phyloP scores from a whole-genome alignment of 768 basidiomycete genomes.

The Mycena haematopus region DNA sequence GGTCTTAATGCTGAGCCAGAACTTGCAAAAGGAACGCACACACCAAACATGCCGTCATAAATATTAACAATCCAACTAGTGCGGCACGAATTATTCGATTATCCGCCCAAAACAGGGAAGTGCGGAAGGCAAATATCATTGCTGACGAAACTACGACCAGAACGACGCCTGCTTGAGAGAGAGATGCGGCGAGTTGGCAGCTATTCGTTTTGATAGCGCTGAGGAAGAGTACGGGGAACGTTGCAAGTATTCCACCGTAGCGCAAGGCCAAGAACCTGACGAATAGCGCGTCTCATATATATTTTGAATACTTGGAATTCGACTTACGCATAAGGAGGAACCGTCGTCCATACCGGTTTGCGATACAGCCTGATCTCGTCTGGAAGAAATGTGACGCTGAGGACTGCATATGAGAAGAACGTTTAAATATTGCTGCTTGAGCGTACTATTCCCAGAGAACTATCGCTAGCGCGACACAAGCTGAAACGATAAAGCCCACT shows the following conservation, averaged over 20 bases:
- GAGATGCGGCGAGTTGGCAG: constrained; percentile 21
- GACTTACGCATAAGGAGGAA: constrained; percentile 23
- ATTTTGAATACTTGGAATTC: background rate
- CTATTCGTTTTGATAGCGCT: background rate
- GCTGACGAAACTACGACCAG: constrained; percentile 14
- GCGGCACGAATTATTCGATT: constrained; percentile 1
- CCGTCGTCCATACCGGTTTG: constrained; percentile 21
- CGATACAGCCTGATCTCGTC: constrained; percentile 22
- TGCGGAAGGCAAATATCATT: constrained; percentile 22
- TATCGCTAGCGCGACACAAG: constrained; percentile 19
- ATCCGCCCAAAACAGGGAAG: constrained; percentile 15
- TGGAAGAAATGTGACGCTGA: constrained; percentile 13
- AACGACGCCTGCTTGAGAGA: constrained; percentile 19
- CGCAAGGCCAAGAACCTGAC: constrained; percentile 18
- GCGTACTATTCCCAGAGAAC: constrained; percentile 24
- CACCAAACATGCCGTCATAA: constrained; percentile 11
- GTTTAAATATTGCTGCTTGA: background rate
- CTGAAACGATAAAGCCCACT: constrained; percentile 16
- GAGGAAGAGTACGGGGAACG: constrained; percentile 16
- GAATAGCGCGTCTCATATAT: background rate
- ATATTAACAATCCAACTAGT: background rate
- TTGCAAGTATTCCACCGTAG: constrained; percentile 26
- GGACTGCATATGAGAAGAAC: background rate
- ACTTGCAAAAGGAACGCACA: background rate
- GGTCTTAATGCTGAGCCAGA: background rate